These are phyloP conservation scores for Daldinia eschscholtzii DNA, from an alignment of 2,329 filamentous ascomycete species.

Conservation along the genomic window DNA sequence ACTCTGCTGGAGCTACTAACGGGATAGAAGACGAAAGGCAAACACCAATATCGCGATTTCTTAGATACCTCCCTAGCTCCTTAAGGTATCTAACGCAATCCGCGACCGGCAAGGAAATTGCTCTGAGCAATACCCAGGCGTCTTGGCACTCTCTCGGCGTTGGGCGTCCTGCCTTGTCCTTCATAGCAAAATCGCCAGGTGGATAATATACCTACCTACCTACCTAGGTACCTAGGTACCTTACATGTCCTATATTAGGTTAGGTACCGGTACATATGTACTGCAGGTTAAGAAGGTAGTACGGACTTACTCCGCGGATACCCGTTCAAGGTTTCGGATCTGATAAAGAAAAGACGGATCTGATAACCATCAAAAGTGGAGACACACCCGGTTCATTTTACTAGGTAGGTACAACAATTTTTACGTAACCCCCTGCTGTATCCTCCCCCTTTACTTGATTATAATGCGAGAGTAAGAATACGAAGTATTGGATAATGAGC, in stretches of 20 bases:
- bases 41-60: not conserved
- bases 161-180: not conserved
- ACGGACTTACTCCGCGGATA: not conserved
- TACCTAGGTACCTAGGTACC: too few species aligned
- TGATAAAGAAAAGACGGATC: slow-evolving; percentile 29
- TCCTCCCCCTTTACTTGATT: not conserved
- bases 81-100: not conserved
- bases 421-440: not conserved
- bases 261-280: too few species aligned
- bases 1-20: not conserved
- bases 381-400: slow-evolving; percentile 21
- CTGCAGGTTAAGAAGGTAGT: not conserved
- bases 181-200: not conserved
- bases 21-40: not conserved
- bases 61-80: not conserved
- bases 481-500: not conserved
- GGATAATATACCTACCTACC: not conserved
- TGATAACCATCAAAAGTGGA: slow-evolving; percentile 27
- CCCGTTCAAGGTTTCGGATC: slow-evolving; percentile 27
- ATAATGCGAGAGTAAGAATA: not conserved
- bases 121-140: not conserved
- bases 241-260: too few species aligned
- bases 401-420: not conserved
- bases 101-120: slow-evolving; percentile 12
- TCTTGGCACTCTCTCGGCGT: not conserved